Percentiles rank a stretch among this genome's conserved stretches.
Evolutionary conservation across 768 basidiomycete genomes (phyloP).

Genomic region (Termitomyces eurrhizus): DNA sequence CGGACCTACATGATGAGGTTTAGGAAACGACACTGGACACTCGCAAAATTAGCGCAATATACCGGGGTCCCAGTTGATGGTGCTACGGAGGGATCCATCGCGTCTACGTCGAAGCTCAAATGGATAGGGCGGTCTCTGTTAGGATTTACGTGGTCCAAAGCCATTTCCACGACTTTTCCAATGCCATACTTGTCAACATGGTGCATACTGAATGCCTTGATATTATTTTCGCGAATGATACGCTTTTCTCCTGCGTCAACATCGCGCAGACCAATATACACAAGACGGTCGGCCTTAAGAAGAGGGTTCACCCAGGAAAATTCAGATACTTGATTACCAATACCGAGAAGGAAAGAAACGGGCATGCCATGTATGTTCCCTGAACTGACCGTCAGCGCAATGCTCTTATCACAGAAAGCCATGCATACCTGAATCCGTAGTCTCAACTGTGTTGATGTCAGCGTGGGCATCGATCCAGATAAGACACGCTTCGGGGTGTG

Average conservation of each 20-base stretch:
- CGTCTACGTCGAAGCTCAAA: conserved; percentile 95
- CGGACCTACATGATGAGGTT: conserved; percentile 53
- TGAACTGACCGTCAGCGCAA: conserved; percentile 17
- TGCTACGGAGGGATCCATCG: conserved; percentile 92
- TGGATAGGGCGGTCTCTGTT: conserved; percentile 83
- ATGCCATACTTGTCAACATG: conserved; percentile 91
- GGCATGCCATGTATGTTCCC: conserved; percentile 99
- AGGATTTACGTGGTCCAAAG: conserved; percentile 90
- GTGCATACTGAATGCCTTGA: conserved; percentile 91
- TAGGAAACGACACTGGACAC: conserved; percentile 8
- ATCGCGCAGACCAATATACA: conserved; percentile 97
- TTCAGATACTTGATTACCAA: conserved; percentile 39
- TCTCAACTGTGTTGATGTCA: conserved; percentile 89
- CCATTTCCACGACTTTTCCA: conserved; percentile 94
- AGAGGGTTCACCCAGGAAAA: conserved; percentile 55
- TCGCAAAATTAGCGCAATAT: conserved; percentile 17
- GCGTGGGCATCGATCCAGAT: conserved; percentile 98
- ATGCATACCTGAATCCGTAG: conserved; percentile 66
- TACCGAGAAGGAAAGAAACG: conserved; percentile 83
- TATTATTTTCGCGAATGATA: conserved; percentile 74
- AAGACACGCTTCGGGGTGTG: conserved; percentile 78
- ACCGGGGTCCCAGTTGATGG: conserved; percentile 94
- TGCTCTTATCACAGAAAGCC: conserved; percentile 8
- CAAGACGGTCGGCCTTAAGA: conserved; percentile 71
- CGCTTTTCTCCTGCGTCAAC: conserved; percentile 85